Percentiles rank a stretch among this genome's conserved stretches.
Conservation (phyloP, 108 stramenopile genomes). For the Conticribra weissflogii region DNA sequence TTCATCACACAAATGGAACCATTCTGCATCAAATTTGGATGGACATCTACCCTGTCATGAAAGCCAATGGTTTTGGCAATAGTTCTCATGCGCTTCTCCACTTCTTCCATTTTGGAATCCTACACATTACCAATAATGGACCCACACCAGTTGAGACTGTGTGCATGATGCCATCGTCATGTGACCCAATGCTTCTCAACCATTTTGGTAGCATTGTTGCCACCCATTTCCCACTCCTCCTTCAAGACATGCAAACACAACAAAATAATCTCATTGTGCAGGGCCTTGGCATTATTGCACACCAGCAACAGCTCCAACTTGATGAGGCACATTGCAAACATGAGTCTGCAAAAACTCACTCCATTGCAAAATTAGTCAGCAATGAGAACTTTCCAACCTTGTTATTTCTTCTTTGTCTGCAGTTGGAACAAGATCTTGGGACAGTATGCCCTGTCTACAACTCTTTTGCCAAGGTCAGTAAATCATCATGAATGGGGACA, state of each 20-base stretch:
- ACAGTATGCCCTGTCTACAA: constrained; percentile 5
- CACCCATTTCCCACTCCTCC: constrained; percentile 1
- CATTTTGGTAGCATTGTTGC: background rate
- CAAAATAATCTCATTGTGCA: constrained; percentile 4
- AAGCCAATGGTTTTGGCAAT: constrained; percentile 1
- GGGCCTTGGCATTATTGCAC: background rate
- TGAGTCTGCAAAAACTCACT: too few relatives aligned
- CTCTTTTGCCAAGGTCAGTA: constrained; percentile 2
- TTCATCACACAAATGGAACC: constrained; percentile 6
- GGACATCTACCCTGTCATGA: constrained; percentile 11
- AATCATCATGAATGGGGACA: background rate
- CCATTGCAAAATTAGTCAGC: constrained; percentile 9
- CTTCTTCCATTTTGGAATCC: constrained; percentile 10
- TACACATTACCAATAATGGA: background rate
- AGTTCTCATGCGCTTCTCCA: constrained; percentile 8
- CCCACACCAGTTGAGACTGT: background rate
- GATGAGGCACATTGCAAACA: constrained; percentile 5
- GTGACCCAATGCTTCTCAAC: constrained; percentile 6
- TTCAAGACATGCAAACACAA: background rate
- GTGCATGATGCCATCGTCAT: background rate
- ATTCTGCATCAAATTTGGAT: constrained; percentile 11
- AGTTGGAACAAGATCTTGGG: constrained; percentile 1
- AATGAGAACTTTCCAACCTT: background rate
- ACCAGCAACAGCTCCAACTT: constrained; percentile 16
- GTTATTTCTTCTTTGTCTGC: background rate